Percentiles rank a stretch among this genome's conserved stretches.
phyloP scores from a whole-genome alignment of 495 filamentous ascomycete species.

The Podospora didyma region DNA sequence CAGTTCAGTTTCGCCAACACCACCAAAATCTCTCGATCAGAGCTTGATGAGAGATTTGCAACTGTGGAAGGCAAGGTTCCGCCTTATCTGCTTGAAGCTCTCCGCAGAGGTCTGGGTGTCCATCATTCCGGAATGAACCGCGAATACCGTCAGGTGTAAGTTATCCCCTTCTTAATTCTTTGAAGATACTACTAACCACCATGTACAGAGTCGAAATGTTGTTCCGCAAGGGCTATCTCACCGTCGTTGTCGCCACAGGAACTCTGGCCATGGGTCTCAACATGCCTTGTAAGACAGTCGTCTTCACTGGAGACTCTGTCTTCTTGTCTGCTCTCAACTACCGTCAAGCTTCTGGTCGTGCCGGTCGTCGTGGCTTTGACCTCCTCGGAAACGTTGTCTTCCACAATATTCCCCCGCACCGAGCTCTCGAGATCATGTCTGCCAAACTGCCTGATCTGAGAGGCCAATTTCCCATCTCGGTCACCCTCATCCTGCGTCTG shows the following conservation, averaged over 20 bases:
- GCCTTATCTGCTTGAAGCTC: constrained; percentile 19
- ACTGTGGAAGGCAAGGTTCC: constrained; percentile 28
- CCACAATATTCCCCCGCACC: constrained; percentile 51
- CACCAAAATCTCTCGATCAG: constrained; percentile 46
- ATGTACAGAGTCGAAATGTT: constrained; percentile 61
- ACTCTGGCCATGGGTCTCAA: constrained; percentile 77
- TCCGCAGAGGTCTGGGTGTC: constrained; percentile 65
- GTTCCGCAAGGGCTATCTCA: constrained; percentile 68
- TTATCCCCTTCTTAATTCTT: too few relatives aligned
- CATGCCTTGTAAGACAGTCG: constrained; percentile 79
- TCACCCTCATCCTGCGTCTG: constrained; percentile 65
- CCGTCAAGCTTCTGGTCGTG: constrained; percentile 70
- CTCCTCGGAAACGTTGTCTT: constrained; percentile 78
- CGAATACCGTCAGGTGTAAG: constrained; percentile 58
- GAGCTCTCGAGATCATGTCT: constrained; percentile 61
- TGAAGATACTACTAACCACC: too few relatives aligned
- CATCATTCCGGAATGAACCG: constrained; percentile 79
- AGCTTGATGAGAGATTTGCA: constrained; percentile 47
- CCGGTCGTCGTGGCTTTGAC: constrained; percentile 77
- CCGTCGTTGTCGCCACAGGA: constrained; percentile 73
- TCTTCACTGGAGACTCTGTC: constrained; percentile 69
- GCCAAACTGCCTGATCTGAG: constrained; percentile 67
- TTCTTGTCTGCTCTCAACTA: constrained; percentile 71
- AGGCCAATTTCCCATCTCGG: constrained; percentile 75
- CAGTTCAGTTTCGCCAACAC: constrained; percentile 63